Evolutionary conservation across 306 rosid genomes (phyloP).

Genomic region (Geum urbanum): DNA sequence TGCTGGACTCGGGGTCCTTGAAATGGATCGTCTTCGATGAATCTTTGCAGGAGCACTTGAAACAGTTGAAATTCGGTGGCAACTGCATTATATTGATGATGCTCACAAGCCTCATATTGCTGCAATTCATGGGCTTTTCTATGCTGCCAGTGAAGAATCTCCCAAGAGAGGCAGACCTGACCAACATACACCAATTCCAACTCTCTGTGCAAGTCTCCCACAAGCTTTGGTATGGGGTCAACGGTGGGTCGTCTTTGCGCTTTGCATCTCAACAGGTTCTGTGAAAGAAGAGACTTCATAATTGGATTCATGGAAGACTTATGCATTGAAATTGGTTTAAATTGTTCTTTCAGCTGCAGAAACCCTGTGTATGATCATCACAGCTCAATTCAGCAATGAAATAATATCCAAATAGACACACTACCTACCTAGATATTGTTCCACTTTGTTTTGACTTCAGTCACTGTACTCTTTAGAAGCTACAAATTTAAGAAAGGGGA

Average conservation of each 20-base stretch:
- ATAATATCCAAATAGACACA: background rate
- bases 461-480: too few species aligned
- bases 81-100: conserved; percentile 50
- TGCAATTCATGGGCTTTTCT: conserved; percentile 53
- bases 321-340: conserved; percentile 35
- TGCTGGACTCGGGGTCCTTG: conserved; percentile 71
- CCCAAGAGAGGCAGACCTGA: conserved; percentile 95
- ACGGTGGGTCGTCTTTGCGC: conserved; percentile 26
- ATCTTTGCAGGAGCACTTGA: conserved; percentile 73
- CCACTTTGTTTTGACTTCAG: background rate
- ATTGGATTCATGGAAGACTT: conserved; percentile 31
- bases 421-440: background rate
- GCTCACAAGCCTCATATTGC: conserved; percentile 36
- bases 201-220: conserved; percentile 52
- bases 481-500: background rate
- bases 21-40: conserved; percentile 71
- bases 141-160: conserved; percentile 75
- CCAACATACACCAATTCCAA: conserved; percentile 84
- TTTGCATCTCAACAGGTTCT: conserved; percentile 52
- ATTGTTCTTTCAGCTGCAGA: conserved; percentile 58
- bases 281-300: conserved; percentile 45
- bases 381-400: background rate
- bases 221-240: conserved; percentile 49
- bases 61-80: conserved; percentile 84
- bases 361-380: conserved; percentile 47